These are phyloP conservation scores for Hanseniaspora lachancei DNA, from an alignment of 805 yeast species.

Conservation along the genomic window DNA sequence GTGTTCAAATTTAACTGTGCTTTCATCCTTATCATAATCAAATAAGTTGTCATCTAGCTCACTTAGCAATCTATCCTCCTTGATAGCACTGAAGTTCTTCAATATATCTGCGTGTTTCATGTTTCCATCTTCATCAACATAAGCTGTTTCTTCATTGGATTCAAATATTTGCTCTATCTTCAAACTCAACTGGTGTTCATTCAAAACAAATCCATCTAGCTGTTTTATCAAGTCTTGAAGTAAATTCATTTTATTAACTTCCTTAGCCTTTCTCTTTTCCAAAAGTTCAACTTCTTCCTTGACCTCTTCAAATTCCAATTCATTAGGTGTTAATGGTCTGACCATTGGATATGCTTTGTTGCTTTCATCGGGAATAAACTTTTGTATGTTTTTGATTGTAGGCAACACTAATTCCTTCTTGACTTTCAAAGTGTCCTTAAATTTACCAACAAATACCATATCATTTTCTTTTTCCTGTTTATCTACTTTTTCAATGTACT, in stretches of 20 bases:
- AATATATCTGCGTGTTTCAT: neutral
- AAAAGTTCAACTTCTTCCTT: constrained; percentile 19
- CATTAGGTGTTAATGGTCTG: constrained; percentile 61
- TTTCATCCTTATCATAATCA: constrained; percentile 1
- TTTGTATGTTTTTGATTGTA: constrained; percentile 3
- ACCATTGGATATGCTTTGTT: constrained; percentile 37
- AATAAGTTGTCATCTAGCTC: constrained; percentile 1
- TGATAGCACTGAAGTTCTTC: neutral
- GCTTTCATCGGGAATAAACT: neutral
- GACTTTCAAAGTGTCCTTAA: constrained; percentile 24
- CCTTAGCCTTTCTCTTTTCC: constrained; percentile 51
- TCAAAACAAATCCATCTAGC: constrained; percentile 54
- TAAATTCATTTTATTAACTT: constrained; percentile 39
- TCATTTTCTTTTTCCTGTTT: constrained; percentile 25
- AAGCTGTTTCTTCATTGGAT: neutral
- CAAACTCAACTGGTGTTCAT: constrained; percentile 46
- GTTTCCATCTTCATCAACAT: constrained; percentile 2
- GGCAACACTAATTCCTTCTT: constrained; percentile 6
- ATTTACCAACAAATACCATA: constrained; percentile 18
- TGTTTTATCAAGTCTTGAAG: constrained; percentile 62
- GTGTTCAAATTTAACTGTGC: neutral
- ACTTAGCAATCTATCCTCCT: neutral
- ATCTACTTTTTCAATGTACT: constrained; percentile 24
- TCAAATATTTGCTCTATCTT: constrained; percentile 21
- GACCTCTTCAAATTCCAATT: constrained; percentile 35